Evolutionary conservation across 257 asterid genomes (phyloP).

Genomic region (Catharanthus roseus): DNA sequence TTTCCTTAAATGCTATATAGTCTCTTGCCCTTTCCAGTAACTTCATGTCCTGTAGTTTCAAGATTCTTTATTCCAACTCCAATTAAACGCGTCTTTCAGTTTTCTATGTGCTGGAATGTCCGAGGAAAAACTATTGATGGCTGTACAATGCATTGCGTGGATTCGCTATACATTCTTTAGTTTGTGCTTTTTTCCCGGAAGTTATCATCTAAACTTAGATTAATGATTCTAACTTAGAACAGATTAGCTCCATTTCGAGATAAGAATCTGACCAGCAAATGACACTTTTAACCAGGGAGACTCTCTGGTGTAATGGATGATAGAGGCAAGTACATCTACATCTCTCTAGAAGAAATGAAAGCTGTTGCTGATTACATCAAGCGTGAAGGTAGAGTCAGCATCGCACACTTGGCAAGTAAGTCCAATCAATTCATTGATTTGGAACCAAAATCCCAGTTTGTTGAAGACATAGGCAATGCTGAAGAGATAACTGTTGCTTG

Average conservation of each 20-base stretch:
- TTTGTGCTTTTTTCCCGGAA: background rate
- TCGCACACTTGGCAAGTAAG: slow-evolving; percentile 91
- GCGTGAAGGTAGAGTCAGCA: slow-evolving; percentile 92
- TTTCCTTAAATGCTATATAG: background rate
- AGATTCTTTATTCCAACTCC: background rate
- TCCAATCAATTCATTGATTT: slow-evolving; percentile 93
- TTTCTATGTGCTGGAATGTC: background rate
- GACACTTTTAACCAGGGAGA: slow-evolving; percentile 49
- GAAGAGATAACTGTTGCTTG: slow-evolving; percentile 60
- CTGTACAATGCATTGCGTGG: background rate
- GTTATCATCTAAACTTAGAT: background rate
- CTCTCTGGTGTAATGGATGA: slow-evolving; percentile 98
- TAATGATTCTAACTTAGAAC: background rate
- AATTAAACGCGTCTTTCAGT: background rate
- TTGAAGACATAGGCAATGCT: slow-evolving; percentile 47
- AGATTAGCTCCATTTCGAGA: background rate
- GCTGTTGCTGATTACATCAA: slow-evolving; percentile 93
- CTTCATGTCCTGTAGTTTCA: background rate
- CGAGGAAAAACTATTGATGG: background rate
- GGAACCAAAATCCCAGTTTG: slow-evolving; percentile 65
- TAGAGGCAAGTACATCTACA: slow-evolving; percentile 90
- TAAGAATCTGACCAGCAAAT: background rate
- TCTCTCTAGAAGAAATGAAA: slow-evolving; percentile 87
- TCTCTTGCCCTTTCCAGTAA: background rate
- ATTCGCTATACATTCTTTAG: background rate